phyloP scores from a whole-genome alignment of 257 asterid species.

The Salvia miltiorrhiza region DNA sequence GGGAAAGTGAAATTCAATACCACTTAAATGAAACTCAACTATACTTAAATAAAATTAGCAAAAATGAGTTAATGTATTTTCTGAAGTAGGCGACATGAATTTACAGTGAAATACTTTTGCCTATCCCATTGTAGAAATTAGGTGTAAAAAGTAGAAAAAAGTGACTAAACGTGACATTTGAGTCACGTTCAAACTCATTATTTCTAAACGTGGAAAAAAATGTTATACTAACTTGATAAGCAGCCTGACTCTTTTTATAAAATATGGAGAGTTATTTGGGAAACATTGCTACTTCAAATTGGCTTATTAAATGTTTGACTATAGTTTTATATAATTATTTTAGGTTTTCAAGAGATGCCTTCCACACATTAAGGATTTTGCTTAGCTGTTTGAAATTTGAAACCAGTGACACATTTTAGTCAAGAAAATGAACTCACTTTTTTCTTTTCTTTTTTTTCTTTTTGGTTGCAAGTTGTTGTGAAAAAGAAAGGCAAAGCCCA shows the following conservation, averaged over 20 bases:
- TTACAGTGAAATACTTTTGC: background rate
- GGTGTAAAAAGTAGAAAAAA: background rate
- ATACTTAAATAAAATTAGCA: no score
- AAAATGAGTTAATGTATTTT: background rate
- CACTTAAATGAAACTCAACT: no score
- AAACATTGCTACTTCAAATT: background rate
- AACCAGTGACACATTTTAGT: background rate
- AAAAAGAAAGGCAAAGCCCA: background rate
- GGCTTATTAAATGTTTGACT: background rate
- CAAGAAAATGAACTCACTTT: background rate
- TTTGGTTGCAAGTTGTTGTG: background rate
- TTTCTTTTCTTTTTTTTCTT: background rate
- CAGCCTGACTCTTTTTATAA: background rate
- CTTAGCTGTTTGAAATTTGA: background rate
- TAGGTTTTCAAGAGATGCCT: background rate
- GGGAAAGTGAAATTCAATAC: no score
- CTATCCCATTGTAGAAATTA: background rate
- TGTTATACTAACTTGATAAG: slow-evolving; percentile 17
- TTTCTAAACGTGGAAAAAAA: background rate
- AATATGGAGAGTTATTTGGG: background rate
- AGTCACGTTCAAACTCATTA: background rate
- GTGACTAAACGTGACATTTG: background rate
- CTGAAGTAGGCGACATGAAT: background rate
- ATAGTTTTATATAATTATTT: no score
- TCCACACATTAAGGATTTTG: background rate